A percentile compares a stretch with the other conserved stretches of the same genome.
phyloP scores from a whole-genome alignment of 23 red algal genomes.

The Pyropia haitanensis region DNA sequence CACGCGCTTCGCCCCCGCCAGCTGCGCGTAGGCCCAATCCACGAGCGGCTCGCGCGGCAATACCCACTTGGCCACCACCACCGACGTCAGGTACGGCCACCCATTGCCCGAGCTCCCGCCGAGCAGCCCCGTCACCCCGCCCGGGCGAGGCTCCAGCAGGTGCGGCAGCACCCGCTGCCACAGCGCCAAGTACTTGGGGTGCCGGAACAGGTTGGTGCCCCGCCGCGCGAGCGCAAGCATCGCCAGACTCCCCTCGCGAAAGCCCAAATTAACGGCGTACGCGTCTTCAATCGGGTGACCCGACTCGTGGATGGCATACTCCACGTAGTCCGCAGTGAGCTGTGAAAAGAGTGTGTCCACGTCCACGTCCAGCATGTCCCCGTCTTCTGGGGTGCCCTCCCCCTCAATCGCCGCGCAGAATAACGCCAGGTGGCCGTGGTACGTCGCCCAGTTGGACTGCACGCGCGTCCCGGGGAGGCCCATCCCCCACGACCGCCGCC shows the following conservation, averaged over 20 bases:
- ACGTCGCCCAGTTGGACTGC: conserved; percentile 64
- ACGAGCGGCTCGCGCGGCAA: conserved; percentile 41
- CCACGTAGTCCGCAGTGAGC: conserved; percentile 42
- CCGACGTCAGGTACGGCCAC: conserved; percentile 31
- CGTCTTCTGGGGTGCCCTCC: conserved; percentile 4
- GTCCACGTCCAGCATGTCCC: conserved; percentile 33
- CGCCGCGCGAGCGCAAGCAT: conserved; percentile 57
- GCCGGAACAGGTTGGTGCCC: conserved; percentile 44
- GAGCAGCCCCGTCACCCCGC: conserved; percentile 10
- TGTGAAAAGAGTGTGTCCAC: conserved; percentile 35
- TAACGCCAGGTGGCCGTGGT: conserved; percentile 39
- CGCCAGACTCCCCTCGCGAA: conserved; percentile 42
- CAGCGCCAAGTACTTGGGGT: not conserved
- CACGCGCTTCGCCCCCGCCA: conserved; percentile 11
- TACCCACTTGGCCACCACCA: conserved; percentile 53
- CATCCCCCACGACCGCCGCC: conserved; percentile 55
- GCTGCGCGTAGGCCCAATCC: conserved; percentile 35
- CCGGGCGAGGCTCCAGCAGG: not conserved
- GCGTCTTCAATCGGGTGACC: conserved; percentile 60
- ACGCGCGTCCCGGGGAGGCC: conserved; percentile 31
- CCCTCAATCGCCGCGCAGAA: conserved; percentile 42
- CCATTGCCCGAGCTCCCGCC: conserved; percentile 48
- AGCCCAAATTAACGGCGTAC: conserved; percentile 44
- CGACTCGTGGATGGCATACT: conserved; percentile 47
- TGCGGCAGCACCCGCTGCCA: not conserved